These are phyloP conservation scores for Kalanchoe fedtschenkoi DNA, from an alignment of 164 flowering plant genomes.

Conservation along the genomic window DNA sequence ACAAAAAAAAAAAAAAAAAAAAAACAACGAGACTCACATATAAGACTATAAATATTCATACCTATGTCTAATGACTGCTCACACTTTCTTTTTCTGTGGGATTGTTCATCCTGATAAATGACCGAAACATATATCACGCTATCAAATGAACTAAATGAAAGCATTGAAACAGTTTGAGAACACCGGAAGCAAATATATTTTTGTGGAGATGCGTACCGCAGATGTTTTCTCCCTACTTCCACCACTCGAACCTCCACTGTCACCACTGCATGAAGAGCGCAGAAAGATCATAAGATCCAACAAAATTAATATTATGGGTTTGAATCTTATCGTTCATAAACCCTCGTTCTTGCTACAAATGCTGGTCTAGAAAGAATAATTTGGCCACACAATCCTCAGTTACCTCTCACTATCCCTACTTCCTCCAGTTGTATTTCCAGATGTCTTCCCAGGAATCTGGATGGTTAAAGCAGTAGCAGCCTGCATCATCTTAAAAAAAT, in stretches of 20 bases:
- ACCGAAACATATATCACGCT: not conserved
- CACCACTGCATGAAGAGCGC: constrained; percentile 25
- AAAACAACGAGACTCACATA: not conserved
- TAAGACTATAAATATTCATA: not conserved
- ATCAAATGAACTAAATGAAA: not conserved
- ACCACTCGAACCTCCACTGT: constrained; percentile 62
- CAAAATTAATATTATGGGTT: not conserved
- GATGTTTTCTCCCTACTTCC: constrained; percentile 66
- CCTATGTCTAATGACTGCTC: not conserved
- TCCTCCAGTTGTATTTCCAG: constrained; percentile 41
- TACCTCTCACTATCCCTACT: constrained; percentile 25
- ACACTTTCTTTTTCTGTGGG: not conserved
- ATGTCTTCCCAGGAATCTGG: constrained; percentile 55
- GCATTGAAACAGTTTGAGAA: not conserved
- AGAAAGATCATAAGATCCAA: not conserved
- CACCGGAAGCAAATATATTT: not conserved
- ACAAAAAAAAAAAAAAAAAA: too few relatives aligned
- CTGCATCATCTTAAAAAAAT: constrained; percentile 25
- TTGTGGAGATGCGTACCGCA: constrained; percentile 22
- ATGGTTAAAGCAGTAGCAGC: constrained; percentile 36
- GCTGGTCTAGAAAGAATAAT: not conserved
- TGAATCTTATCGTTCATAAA: not conserved
- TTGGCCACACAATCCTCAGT: constrained; percentile 27
- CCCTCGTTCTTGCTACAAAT: not conserved
- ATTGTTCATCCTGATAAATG: not conserved